Base-by-base conservation (phyloP, 768 basidiomycete genomes). In the Fomitopsis pulvina region DNA sequence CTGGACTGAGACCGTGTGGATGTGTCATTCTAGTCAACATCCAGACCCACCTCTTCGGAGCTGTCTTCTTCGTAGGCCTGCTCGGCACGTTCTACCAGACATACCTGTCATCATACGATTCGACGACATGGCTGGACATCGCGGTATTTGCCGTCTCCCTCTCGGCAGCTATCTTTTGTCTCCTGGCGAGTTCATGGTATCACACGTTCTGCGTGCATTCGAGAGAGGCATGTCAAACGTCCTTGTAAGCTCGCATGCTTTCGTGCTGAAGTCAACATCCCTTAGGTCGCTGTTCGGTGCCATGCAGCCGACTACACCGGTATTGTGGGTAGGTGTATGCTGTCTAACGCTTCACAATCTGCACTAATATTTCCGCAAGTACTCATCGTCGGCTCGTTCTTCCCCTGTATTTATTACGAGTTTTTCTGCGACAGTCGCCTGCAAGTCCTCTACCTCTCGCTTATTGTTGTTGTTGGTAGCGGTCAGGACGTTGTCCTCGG, bases 21-120 rank as follows among this genome's bases (percentile, higher is more conserved):
- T n/a, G n/a, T n/a, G n/a, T n/a, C n/a, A n/a, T n/a, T 41, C 16
- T 60, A 88, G 89, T 93, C 49, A 94, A 94, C 67, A 90, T 93
- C 41, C 86, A 91, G 66, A 85, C 76, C 52, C 92, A 93, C 62
- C 70, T 92, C 7, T 76, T 80, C 70, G 87, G 81, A 24, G 80
- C 83, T 27, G 60, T 78, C 3, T 58, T 87, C 22, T 89, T 88
- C 61, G 58, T 68, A 14, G 73, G 74, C 62, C 66, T 86, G 47
- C 68, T 85, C 29, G 59, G 62, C 34, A 79, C 78, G 4, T 79
- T 82, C 55, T 74, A 75, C 51, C 65, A 71, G 21, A 68, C 68
- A 40, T 72, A 85, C 57, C 66, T 85, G 47, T 66, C 66, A 25
- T 63, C 68, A 21, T 76, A 85, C 53, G 71, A 75, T 20, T 68